phyloP scores from a whole-genome alignment of 352 stramenopile species.

The Phytophthora palmivora region DNA sequence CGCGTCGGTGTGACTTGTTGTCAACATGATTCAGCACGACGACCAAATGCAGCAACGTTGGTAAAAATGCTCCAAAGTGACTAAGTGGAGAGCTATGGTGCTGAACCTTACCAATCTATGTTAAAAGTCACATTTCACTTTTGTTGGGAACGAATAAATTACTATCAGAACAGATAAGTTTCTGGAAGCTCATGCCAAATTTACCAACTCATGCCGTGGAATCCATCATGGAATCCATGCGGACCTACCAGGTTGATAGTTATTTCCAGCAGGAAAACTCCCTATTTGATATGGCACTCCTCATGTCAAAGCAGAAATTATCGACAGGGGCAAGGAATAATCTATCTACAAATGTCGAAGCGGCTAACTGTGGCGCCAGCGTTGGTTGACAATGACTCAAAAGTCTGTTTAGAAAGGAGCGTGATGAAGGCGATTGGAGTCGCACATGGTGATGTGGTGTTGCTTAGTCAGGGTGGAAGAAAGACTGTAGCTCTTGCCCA shows the following conservation, averaged over 20 bases:
- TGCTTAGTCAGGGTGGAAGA: constrained; percentile 18
- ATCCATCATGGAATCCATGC: too few relatives aligned
- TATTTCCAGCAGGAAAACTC: background rate
- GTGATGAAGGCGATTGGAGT: constrained; percentile 20
- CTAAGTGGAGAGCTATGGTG: background rate
- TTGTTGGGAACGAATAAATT: too few relatives aligned
- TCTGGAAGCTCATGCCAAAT: too few relatives aligned
- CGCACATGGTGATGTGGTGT: constrained; percentile 24
- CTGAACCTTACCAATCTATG: too few relatives aligned
- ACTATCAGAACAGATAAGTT: too few relatives aligned
- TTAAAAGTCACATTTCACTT: too few relatives aligned
- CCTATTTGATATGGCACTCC: background rate
- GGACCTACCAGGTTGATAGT: too few relatives aligned
- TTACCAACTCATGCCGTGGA: too few relatives aligned
- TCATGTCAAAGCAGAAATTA: background rate
- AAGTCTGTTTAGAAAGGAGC: constrained; percentile 19
- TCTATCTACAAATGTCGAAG: constrained; percentile 15
- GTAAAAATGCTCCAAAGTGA: background rate
- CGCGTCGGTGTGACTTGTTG: constrained; percentile 1
- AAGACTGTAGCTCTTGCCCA: constrained; percentile 21
- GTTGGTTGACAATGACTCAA: constrained; percentile 21
- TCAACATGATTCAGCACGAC: background rate
- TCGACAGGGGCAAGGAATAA: background rate
- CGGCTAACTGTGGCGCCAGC: constrained; percentile 21
- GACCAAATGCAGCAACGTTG: background rate